A percentile compares a stretch with the other conserved stretches of the same genome.
Conservation (phyloP, 2,329 filamentous ascomycete genomes). For the Monosporascus cannonballus region DNA sequence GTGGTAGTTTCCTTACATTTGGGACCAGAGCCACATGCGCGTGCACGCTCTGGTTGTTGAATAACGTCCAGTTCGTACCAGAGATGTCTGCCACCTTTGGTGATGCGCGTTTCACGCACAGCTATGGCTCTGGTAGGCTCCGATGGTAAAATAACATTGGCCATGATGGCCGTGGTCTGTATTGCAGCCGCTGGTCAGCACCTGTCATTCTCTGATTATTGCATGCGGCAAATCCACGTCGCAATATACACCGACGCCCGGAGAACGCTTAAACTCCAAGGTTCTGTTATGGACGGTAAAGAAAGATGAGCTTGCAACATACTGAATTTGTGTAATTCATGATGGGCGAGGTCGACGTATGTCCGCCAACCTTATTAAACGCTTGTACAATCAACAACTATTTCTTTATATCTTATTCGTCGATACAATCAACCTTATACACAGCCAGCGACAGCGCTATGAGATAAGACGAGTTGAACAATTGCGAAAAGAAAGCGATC, state of each 20-base stretch:
- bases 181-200: background rate
- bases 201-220: too few relatives aligned
- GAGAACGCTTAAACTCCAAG: too few relatives aligned
- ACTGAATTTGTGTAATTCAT: too few relatives aligned
- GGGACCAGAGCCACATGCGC: slow-evolving; percentile 90
- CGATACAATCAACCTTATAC: too few relatives aligned
- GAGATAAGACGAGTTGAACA: background rate
- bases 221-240: too few relatives aligned
- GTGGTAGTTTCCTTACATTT: slow-evolving; percentile 59
- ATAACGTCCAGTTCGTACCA: slow-evolving; percentile 81
- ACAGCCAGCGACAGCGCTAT: background rate
- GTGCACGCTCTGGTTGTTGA: slow-evolving; percentile 88
- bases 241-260: too few relatives aligned
- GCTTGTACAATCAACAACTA: too few relatives aligned
- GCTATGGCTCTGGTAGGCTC: slow-evolving; percentile 15
- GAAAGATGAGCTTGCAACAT: too few relatives aligned
- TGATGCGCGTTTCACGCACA: slow-evolving; percentile 42
- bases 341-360: too few relatives aligned
- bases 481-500: background rate
- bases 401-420: too few relatives aligned
- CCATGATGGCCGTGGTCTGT: slow-evolving; percentile 20
- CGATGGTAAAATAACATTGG: slow-evolving; percentile 15
- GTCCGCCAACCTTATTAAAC: too few relatives aligned
- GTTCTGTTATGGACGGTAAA: too few relatives aligned
- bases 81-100: slow-evolving; percentile 68